Conservation (phyloP, 2,329 filamentous ascomycete species). For the Bipolaris bicolor region DNA sequence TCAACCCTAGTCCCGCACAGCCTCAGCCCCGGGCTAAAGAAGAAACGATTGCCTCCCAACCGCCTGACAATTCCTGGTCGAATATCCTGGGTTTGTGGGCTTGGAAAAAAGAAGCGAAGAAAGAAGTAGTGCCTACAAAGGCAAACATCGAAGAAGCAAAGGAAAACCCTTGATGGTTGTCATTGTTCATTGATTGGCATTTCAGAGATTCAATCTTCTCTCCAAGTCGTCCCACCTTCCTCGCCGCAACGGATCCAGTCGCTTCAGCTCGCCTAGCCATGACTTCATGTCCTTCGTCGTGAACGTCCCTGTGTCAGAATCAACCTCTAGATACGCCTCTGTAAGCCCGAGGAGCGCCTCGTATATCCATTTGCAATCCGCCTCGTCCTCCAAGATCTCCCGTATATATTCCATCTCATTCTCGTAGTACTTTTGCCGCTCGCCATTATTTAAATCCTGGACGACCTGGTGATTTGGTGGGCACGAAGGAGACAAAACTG, state of each 20-base stretch:
- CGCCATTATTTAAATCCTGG: conserved; percentile 64
- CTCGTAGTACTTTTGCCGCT: conserved; percentile 70
- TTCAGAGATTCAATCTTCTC: conserved; percentile 52
- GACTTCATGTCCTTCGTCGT: conserved; percentile 54
- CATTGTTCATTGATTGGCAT: neutral
- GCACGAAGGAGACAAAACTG: conserved; percentile 62
- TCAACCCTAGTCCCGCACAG: conserved; percentile 20
- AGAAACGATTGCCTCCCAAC: conserved; percentile 12
- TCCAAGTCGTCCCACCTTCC: conserved; percentile 79
- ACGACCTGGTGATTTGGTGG: conserved; percentile 64
- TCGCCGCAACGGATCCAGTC: conserved; percentile 74
- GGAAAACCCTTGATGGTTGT: conserved; percentile 60
- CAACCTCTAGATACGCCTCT: conserved; percentile 62
- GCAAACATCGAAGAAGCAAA: conserved; percentile 63
- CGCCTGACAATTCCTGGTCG: conserved; percentile 30
- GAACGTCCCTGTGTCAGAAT: conserved; percentile 47
- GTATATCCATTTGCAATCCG: conserved; percentile 86
- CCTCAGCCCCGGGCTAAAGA: conserved; percentile 18
- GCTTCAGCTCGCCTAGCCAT: conserved; percentile 68
- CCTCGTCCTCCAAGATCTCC: conserved; percentile 69
- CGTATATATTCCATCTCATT: conserved; percentile 77
- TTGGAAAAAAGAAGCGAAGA: conserved; percentile 37
- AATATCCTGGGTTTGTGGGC: conserved; percentile 43
- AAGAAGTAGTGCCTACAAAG: conserved; percentile 62
- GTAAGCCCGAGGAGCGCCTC: conserved; percentile 82